A percentile compares a stretch with the other conserved stretches of the same genome.
These are phyloP conservation scores for Phytophthora ramorum DNA, from an alignment of 352 stramenopile species.

Conservation along the genomic window DNA sequence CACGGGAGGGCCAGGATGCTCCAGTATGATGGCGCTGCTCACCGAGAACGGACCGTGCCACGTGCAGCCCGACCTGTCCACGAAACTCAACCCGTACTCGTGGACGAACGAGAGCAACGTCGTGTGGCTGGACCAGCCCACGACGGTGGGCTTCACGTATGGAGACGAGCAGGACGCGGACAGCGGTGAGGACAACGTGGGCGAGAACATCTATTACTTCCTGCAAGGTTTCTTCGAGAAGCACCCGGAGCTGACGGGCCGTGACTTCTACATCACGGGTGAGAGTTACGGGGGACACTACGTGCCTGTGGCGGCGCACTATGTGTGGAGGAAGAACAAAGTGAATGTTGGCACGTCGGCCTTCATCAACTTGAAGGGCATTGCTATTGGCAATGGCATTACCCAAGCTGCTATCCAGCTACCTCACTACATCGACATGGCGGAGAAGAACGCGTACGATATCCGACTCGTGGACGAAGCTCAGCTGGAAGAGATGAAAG, in stretches of 20 bases:
- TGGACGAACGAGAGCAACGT: conserved; percentile 74
- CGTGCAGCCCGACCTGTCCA: conserved; percentile 56
- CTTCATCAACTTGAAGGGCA: conserved; percentile 54
- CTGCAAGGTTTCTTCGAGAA: conserved; percentile 68
- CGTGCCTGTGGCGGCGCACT: conserved; percentile 60
- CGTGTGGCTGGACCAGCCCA: conserved; percentile 76
- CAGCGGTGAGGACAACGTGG: conserved; percentile 55
- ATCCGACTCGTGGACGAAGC: conserved; percentile 50
- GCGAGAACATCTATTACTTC: conserved; percentile 77
- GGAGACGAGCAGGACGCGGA: conserved; percentile 45
- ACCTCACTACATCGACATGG: conserved; percentile 52
- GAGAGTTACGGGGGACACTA: conserved; percentile 80
- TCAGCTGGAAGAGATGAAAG: conserved; percentile 50
- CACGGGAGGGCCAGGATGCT: conserved; percentile 64
- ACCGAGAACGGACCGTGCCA: conserved; percentile 73
- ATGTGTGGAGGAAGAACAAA: conserved; percentile 66
- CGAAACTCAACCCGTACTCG: conserved; percentile 58
- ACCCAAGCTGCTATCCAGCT: conserved; percentile 58
- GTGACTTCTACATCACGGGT: conserved; percentile 72
- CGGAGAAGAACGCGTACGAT: conserved; percentile 70
- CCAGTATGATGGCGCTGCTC: conserved; percentile 67
- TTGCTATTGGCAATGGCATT: conserved; percentile 65
- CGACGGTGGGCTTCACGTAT: conserved; percentile 65
- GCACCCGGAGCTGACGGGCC: conserved; percentile 60
- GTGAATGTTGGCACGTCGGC: conserved; percentile 16